Evolutionary conservation across 352 stramenopile species (phyloP).

Genomic region (Pythium oligandrum): DNA sequence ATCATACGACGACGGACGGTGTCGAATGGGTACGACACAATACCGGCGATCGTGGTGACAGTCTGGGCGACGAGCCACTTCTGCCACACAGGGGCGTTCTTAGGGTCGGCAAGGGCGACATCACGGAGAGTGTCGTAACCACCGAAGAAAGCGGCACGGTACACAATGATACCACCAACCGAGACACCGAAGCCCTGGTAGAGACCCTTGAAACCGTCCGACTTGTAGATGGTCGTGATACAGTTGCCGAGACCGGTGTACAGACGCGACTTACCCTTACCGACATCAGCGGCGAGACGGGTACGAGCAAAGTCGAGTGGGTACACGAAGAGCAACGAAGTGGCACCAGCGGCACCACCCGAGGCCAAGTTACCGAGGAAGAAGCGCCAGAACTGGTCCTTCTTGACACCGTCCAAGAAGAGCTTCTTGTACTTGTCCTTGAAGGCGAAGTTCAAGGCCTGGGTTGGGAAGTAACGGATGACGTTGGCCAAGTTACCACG

Average conservation of each 20-base stretch:
- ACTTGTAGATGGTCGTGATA: constrained; percentile 94
- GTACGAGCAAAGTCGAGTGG: constrained; percentile 98
- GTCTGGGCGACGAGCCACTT: constrained; percentile 91
- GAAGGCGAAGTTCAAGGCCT: constrained; percentile 92
- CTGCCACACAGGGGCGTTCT: constrained; percentile 84
- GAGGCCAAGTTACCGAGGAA: constrained; percentile 98
- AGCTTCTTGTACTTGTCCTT: constrained; percentile 93
- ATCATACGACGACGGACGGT: constrained; percentile 94
- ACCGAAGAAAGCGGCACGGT: constrained; percentile 98
- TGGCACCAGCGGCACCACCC: constrained; percentile 95
- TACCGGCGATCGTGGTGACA: constrained; percentile 89
- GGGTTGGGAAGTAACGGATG: constrained; percentile 91
- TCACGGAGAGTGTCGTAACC: constrained; percentile 97
- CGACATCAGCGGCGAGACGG: constrained; percentile 97
- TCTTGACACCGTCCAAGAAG: constrained; percentile 86
- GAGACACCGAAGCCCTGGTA: constrained; percentile 99
- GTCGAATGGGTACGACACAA: constrained; percentile 96
- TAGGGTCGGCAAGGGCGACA: constrained; percentile 74
- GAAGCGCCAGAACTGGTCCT: constrained; percentile 98
- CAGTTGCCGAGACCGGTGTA: constrained; percentile 98
- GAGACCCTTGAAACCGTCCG: constrained; percentile 86
- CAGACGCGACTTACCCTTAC: constrained; percentile 94
- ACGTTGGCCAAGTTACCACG: constrained; percentile 90
- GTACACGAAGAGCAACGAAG: constrained; percentile 96
- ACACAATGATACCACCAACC: constrained; percentile 98